Evolutionary conservation across 2,329 filamentous ascomycete species (phyloP).

Genomic region (Hymenotorrendiella dingleyae): DNA sequence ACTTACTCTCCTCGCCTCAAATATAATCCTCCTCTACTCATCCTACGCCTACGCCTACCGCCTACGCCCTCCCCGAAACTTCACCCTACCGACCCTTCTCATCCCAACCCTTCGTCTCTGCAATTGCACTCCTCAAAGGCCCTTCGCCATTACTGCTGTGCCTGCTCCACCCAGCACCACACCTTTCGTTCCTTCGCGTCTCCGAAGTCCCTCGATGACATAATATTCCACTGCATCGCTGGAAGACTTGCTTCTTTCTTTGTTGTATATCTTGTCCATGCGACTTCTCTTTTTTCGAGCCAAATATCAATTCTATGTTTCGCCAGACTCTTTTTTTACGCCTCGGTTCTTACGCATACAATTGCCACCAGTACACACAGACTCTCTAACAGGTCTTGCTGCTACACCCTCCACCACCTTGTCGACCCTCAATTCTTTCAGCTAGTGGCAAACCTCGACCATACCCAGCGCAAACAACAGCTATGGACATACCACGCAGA

Average conservation of each 20-base stretch:
- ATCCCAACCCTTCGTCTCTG: too few species aligned
- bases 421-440: constrained; percentile 17
- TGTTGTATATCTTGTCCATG: constrained; percentile 20
- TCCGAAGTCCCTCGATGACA: constrained; percentile 14
- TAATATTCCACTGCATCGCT: constrained; percentile 10
- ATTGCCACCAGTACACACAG: constrained; percentile 23
- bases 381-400: constrained; percentile 11
- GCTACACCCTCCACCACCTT: constrained; percentile 8
- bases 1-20: constrained; percentile 1
- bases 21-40: background rate
- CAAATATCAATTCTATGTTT: constrained; percentile 24
- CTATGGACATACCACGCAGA: constrained; percentile 39
- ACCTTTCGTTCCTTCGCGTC: constrained; percentile 8
- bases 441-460: constrained; percentile 21
- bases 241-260: constrained; percentile 17
- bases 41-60: background rate
- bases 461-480: constrained; percentile 3
- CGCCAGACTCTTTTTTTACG: too few species aligned
- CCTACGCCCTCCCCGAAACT: background rate
- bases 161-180: constrained; percentile 2
- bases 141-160: constrained; percentile 4
- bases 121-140: background rate
- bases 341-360: constrained; percentile 18
- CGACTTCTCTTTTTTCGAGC: too few species aligned
- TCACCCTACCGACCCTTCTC: too few species aligned